These are phyloP conservation scores for Cardamine chenopodiifolia DNA, from an alignment of 345 rosid species.

Conservation along the genomic window DNA sequence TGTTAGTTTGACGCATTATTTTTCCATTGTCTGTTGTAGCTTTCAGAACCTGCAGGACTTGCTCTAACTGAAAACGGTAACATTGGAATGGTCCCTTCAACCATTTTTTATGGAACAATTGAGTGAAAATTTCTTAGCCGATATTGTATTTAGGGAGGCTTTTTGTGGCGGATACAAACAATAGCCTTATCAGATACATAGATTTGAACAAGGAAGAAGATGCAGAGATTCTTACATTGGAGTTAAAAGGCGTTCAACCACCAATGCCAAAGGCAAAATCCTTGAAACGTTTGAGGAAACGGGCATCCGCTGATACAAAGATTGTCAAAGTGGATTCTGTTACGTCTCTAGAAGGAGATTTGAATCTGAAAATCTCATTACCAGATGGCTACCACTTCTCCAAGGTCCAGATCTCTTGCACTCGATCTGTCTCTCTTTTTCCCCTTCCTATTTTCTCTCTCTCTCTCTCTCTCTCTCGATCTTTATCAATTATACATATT, in stretches of 20 bases:
- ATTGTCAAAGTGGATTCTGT: conserved; percentile 56
- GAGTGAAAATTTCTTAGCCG: not conserved
- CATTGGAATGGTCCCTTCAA: not conserved
- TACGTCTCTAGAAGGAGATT: conserved; percentile 67
- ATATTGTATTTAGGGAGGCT: conserved; percentile 62
- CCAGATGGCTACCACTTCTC: conserved; percentile 90
- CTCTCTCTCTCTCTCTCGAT: not conserved
- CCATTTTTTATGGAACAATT: not conserved
- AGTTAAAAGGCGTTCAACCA: conserved; percentile 82
- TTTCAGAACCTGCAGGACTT: conserved; percentile 94
- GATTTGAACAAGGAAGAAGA: conserved; percentile 58
- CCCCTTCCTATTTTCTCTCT: not conserved
- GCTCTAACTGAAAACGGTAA: conserved; percentile 75
- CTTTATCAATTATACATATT: not conserved
- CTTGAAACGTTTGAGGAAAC: conserved; percentile 71
- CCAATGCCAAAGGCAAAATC: conserved; percentile 65
- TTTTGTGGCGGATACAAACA: conserved; percentile 88
- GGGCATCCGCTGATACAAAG: conserved; percentile 68
- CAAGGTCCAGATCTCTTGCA: conserved; percentile 51
- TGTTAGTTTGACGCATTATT: not conserved
- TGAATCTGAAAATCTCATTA: conserved; percentile 63
- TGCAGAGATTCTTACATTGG: conserved; percentile 66
- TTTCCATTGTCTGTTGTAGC: conserved; percentile 52
- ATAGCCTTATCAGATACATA: conserved; percentile 70
- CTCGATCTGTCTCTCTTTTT: not conserved